Conservation (phyloP, 106 monocot genomes). For the Gastrodia elata region DNA sequence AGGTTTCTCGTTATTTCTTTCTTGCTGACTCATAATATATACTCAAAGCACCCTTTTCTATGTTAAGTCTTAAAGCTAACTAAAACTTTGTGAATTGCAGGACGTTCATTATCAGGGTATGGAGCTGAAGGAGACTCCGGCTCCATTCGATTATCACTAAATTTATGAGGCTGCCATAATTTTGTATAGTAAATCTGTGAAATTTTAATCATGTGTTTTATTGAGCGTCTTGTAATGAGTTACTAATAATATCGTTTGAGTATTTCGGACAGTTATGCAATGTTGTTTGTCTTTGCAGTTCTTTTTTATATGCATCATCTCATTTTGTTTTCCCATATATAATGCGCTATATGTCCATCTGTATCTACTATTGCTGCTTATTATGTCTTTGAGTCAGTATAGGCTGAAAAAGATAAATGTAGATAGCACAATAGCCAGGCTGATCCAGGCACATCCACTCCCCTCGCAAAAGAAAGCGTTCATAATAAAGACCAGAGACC, state of each 20-base stretch:
- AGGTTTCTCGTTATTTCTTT: no score
- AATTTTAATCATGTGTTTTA: background rate
- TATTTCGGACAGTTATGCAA: background rate
- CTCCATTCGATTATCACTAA: constrained; percentile 24
- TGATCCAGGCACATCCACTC: no score
- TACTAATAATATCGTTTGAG: background rate
- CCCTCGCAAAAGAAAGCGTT: no score
- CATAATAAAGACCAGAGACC: no score
- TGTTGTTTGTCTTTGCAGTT: background rate
- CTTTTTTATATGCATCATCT: background rate
- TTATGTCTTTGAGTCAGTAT: no score
- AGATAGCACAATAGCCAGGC: no score
- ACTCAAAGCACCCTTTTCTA: no score
- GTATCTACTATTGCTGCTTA: background rate
- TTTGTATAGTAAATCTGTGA: background rate
- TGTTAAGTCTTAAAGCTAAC: no score
- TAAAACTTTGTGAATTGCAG: constrained; percentile 7
- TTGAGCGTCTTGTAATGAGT: background rate
- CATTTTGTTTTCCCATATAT: background rate
- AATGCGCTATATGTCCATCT: background rate
- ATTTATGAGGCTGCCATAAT: background rate
- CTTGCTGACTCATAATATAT: no score
- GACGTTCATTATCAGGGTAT: constrained; percentile 26
- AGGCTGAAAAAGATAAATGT: no score
- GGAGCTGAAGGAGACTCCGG: constrained; percentile 21